Conservation (phyloP, 2,329 filamentous ascomycete species). For the Ilyonectria sp. region DNA sequence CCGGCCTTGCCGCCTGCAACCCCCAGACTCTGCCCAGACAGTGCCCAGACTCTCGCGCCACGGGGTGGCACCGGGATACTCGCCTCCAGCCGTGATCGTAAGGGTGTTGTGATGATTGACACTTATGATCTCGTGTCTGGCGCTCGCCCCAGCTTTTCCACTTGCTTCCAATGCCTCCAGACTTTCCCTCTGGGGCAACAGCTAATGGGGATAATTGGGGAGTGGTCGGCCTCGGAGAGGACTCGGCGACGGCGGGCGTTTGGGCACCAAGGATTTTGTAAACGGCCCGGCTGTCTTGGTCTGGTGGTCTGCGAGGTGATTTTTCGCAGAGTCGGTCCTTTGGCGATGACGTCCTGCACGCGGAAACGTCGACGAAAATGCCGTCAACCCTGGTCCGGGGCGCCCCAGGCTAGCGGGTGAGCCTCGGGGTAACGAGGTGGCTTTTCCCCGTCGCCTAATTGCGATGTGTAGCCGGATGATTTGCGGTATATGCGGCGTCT, state of each 20-base stretch:
- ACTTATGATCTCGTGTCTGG: conserved; percentile 17
- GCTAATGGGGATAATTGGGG: conserved; percentile 11
- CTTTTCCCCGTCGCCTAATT: conserved; percentile 18
- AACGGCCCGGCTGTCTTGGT: conserved; percentile 30
- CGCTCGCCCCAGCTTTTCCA: not conserved
- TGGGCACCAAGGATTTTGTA: conserved; percentile 23
- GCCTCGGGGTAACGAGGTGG: conserved; percentile 24
- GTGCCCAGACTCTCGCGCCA: not conserved
- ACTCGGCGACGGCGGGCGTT: conserved; percentile 8
- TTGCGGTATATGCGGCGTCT: conserved; percentile 18
- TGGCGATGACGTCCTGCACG: conserved; percentile 24
- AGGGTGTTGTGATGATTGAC: conserved; percentile 14
- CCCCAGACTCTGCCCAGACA: conserved; percentile 12
- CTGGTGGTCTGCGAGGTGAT: conserved; percentile 23
- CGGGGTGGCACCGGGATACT: conserved; percentile 11
- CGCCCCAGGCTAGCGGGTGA: conserved; percentile 21
- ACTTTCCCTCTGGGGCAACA: conserved; percentile 22
- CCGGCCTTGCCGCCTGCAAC: conserved; percentile 18
- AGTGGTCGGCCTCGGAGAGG: conserved; percentile 8
- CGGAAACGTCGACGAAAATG: conserved; percentile 29
- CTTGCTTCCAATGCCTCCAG: conserved; percentile 9
- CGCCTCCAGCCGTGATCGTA: not conserved
- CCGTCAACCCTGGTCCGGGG: conserved; percentile 22
- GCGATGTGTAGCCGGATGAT: not conserved
- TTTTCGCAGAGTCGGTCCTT: conserved; percentile 30